These are phyloP conservation scores for Sarocladiaceae sp. DNA, from an alignment of 2,329 filamentous ascomycete species.

Conservation along the genomic window DNA sequence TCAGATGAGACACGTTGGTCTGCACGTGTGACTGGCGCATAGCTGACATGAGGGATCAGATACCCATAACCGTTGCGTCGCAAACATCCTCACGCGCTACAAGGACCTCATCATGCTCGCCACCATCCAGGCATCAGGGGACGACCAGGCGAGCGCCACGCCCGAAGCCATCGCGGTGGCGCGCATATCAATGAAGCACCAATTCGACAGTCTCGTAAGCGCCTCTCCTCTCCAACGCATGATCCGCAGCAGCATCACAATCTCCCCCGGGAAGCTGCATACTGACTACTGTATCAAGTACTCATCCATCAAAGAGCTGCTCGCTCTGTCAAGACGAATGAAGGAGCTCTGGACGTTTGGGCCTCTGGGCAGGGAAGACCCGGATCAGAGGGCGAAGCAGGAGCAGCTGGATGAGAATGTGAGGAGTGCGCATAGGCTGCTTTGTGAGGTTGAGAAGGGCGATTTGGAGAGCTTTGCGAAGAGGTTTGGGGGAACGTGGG, in stretches of 20 bases:
- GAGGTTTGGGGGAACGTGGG: slow-evolving; percentile 30
- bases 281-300: slow-evolving; percentile 23
- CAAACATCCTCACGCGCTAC: slow-evolving; percentile 37
- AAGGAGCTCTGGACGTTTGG: slow-evolving; percentile 41
- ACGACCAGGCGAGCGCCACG: slow-evolving; percentile 31
- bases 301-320: slow-evolving; percentile 37
- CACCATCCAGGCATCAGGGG: slow-evolving; percentile 29
- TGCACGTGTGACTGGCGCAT: background rate
- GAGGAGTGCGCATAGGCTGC: slow-evolving; percentile 24
- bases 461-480: slow-evolving; percentile 28
- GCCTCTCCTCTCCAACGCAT: background rate
- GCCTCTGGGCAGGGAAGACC: slow-evolving; percentile 32
- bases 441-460: slow-evolving; percentile 27
- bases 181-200: slow-evolving; percentile 37
- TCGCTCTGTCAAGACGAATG: slow-evolving; percentile 35
- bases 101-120: slow-evolving; percentile 37
- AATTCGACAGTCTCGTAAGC: slow-evolving; percentile 36
- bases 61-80: slow-evolving; percentile 38
- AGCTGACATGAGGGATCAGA: slow-evolving; percentile 21
- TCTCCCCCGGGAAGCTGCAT: background rate
- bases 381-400: slow-evolving; percentile 27
- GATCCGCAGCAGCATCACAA: background rate
- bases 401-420: slow-evolving; percentile 31
- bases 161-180: slow-evolving; percentile 35
- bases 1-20: background rate